phyloP scores from a whole-genome alignment of 2,329 filamentous ascomycete genomes.

The Diaporthe australafricana region DNA sequence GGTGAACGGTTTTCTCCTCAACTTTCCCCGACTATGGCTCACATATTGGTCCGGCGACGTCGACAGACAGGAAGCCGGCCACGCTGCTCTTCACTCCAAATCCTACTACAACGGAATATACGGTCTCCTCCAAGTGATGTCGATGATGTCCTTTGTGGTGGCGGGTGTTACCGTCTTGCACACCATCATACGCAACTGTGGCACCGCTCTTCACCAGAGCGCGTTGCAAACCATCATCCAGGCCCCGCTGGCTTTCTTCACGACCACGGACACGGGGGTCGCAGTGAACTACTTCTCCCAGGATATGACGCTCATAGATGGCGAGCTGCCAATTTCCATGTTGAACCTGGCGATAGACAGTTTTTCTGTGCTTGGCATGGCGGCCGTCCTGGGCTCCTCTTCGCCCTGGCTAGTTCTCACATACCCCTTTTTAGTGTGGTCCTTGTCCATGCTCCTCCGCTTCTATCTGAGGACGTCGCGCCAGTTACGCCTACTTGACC shows the following conservation, averaged over 20 bases:
- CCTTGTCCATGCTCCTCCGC: constrained; percentile 45
- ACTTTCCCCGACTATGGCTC: too few species aligned
- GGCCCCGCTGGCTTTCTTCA: constrained; percentile 11
- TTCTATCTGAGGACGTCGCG: constrained; percentile 56
- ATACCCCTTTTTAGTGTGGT: constrained; percentile 42
- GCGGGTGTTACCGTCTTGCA: too few species aligned
- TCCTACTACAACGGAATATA: too few species aligned
- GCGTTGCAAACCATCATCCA: background rate
- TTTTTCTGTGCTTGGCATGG: constrained; percentile 44
- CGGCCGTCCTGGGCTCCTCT: too few species aligned
- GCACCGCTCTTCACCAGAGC: too few species aligned
- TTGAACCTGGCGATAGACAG: background rate
- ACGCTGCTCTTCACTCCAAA: too few species aligned
- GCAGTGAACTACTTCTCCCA: constrained; percentile 5
- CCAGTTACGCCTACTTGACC: constrained; percentile 54
- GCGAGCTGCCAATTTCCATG: constrained; percentile 1
- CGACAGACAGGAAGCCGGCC: too few species aligned
- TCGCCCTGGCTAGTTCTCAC: constrained; percentile 45
- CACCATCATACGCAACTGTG: too few species aligned
- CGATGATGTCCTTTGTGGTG: too few species aligned
- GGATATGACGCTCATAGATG: constrained; percentile 14
- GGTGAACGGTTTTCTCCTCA: too few species aligned
- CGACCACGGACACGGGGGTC: background rate
- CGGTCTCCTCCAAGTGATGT: too few species aligned
- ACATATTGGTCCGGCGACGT: too few species aligned